These are phyloP conservation scores for Iris macrosiphon DNA, from an alignment of 106 monocot genomes.

Conservation along the genomic window DNA sequence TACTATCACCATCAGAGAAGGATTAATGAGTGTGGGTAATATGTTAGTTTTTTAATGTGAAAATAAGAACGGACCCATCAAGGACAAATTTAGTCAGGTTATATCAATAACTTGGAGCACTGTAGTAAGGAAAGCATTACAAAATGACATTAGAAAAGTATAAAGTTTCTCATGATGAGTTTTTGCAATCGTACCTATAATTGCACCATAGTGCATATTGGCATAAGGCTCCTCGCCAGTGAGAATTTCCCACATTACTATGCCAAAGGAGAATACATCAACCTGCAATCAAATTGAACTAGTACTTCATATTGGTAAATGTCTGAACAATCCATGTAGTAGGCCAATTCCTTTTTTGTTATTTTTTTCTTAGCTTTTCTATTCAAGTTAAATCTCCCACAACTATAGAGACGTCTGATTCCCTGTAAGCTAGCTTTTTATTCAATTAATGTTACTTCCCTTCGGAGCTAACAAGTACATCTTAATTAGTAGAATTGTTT, in stretches of 20 bases:
- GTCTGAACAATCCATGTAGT: not conserved
- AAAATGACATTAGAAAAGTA: not conserved
- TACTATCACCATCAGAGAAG: not conserved
- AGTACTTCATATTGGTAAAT: not conserved
- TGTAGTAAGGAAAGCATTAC: not conserved
- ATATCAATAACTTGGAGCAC: not conserved
- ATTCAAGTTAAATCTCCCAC: too few species aligned
- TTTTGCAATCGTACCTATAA: conserved; percentile 66
- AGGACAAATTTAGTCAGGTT: not conserved
- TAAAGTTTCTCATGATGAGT: not conserved
- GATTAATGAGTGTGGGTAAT: not conserved
- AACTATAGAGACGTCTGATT: too few species aligned
- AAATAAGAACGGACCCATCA: too few species aligned
- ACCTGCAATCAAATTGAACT: conserved; percentile 37
- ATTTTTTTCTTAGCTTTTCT: too few species aligned
- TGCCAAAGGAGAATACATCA: conserved; percentile 94
- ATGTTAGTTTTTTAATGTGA: too few species aligned
- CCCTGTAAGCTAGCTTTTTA: too few species aligned
- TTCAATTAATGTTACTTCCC: not conserved
- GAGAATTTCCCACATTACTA: conserved; percentile 99
- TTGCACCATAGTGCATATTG: conserved; percentile 92
- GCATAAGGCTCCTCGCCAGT: conserved; percentile 93
- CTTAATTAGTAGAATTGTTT: not conserved
- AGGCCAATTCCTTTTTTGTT: not conserved
- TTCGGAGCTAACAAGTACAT: not conserved